These are phyloP conservation scores for Epichloe coenophiala DNA, from an alignment of 2,329 filamentous ascomycete genomes.

Conservation along the genomic window DNA sequence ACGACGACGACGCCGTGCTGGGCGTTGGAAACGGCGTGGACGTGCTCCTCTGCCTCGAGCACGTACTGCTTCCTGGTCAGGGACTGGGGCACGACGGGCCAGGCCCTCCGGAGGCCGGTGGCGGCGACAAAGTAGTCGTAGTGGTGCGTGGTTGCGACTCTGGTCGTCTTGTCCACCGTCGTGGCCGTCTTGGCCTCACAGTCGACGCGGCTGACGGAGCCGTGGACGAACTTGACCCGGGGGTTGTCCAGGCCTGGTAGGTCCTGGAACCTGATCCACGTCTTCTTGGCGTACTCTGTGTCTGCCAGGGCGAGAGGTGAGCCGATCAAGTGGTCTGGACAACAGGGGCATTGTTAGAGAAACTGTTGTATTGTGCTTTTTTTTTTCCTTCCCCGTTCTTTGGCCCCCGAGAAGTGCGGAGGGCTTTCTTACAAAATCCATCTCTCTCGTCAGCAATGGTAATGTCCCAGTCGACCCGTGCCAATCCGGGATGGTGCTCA, in stretches of 20 bases:
- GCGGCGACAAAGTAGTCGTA: constrained; percentile 70
- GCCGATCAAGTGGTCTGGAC: constrained; percentile 59
- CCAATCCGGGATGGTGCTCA: constrained; percentile 25
- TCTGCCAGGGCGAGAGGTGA: constrained; percentile 58
- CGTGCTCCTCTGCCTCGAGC: constrained; percentile 45
- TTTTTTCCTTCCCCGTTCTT: background rate
- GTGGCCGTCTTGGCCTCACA: constrained; percentile 43
- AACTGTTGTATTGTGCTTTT: background rate
- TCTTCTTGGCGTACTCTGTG: constrained; percentile 47
- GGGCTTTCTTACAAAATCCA: constrained; percentile 53
- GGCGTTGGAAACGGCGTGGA: constrained; percentile 37
- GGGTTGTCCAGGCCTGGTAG: constrained; percentile 50
- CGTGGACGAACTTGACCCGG: constrained; percentile 51
- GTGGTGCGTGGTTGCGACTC: constrained; percentile 25
- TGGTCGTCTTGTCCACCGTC: constrained; percentile 34
- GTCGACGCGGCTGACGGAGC: constrained; percentile 48
- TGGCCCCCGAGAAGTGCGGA: no score
- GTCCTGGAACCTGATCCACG: constrained; percentile 57
- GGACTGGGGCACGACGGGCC: constrained; percentile 60
- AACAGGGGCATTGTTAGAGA: background rate
- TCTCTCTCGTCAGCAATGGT: constrained; percentile 69
- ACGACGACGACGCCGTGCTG: constrained; percentile 53
- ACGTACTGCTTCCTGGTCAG: constrained; percentile 49
- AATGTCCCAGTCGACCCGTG: constrained; percentile 47
- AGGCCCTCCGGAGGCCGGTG: constrained; percentile 55